Conservation (phyloP, 2,329 filamentous ascomycete species). For the Aspergillus neoniger region DNA sequence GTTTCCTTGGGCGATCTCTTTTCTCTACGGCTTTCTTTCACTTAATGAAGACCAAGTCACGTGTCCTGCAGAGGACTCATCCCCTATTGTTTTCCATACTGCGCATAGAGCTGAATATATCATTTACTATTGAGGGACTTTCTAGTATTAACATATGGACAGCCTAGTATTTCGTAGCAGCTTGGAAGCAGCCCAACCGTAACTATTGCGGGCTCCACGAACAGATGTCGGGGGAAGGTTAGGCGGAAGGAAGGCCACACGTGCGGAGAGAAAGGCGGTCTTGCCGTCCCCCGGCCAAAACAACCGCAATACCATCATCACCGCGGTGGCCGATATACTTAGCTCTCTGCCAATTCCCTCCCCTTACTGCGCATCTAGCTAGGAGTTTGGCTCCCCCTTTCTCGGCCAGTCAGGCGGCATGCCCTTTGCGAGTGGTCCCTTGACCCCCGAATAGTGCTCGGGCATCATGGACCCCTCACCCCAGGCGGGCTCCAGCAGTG, state of each 20-base stretch:
- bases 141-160: too few relatives aligned
- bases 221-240: neutral
- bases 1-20: neutral
- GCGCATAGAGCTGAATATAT: neutral
- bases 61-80: neutral
- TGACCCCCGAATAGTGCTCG: slow-evolving; percentile 28
- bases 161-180: too few relatives aligned
- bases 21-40: neutral
- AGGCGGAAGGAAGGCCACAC: neutral
- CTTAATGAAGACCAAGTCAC: slow-evolving; percentile 6
- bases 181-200: neutral
- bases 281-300: neutral
- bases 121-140: too few relatives aligned
- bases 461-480: slow-evolving; percentile 46
- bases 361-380: neutral
- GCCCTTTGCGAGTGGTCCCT: slow-evolving; percentile 21
- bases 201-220: neutral
- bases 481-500: slow-evolving; percentile 67
- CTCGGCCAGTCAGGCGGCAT: slow-evolving; percentile 29
- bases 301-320: neutral
- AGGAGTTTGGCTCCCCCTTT: slow-evolving; percentile 9
- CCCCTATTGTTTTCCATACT: neutral
- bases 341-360: neutral
- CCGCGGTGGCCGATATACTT: neutral
- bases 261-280: slow-evolving; percentile 5